A percentile compares a stretch with the other conserved stretches of the same genome.
Evolutionary conservation across 2,329 filamentous ascomycete genomes (phyloP).

Genomic region (Paraconiothyrium brasiliense): DNA sequence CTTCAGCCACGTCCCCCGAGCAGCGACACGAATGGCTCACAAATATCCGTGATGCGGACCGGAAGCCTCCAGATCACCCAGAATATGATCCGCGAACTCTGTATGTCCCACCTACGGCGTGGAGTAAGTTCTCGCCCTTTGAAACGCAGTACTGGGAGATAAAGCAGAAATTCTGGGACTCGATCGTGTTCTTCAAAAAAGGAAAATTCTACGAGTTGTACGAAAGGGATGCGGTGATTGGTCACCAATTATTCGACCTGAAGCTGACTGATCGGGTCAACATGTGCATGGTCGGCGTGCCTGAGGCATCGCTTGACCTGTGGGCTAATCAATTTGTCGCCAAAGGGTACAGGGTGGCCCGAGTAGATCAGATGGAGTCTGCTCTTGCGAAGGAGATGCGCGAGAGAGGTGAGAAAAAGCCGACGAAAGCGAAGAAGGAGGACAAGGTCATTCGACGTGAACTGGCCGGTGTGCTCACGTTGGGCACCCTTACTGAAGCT

Average conservation of each 20-base stretch:
- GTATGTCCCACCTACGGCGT: conserved; percentile 85
- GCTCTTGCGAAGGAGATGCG: conserved; percentile 98
- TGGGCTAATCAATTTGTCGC: conserved; percentile 99
- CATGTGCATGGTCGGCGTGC: conserved; percentile 99
- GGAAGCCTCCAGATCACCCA: conserved; percentile 78
- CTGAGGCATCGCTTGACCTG: conserved; percentile 91
- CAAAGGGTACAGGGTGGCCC: conserved; percentile 96
- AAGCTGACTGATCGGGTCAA: conserved; percentile 98
- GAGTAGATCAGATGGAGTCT: conserved; percentile 96
- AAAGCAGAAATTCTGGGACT: conserved; percentile 97
- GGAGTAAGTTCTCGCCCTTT: conserved; percentile 86
- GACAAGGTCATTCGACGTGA: conserved; percentile 95
- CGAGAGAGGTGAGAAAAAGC: conserved; percentile 74
- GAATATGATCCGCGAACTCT: conserved; percentile 92
- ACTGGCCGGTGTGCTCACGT: conserved; percentile 87
- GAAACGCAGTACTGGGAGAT: conserved; percentile 99
- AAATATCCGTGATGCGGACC: conserved; percentile 83
- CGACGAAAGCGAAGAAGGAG: conserved; percentile 65
- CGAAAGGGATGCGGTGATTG: conserved; percentile 95
- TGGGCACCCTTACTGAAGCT: conserved; percentile 91
- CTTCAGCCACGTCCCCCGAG: conserved; percentile 82
- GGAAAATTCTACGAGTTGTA: conserved; percentile 99
- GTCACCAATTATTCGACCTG: conserved; percentile 94
- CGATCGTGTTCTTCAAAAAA: conserved; percentile 99
- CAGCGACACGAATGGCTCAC: conserved; percentile 91